phyloP scores from a whole-genome alignment of 225 moss, liverwort and hornwort species.

The Thuidium tamariscinum region DNA sequence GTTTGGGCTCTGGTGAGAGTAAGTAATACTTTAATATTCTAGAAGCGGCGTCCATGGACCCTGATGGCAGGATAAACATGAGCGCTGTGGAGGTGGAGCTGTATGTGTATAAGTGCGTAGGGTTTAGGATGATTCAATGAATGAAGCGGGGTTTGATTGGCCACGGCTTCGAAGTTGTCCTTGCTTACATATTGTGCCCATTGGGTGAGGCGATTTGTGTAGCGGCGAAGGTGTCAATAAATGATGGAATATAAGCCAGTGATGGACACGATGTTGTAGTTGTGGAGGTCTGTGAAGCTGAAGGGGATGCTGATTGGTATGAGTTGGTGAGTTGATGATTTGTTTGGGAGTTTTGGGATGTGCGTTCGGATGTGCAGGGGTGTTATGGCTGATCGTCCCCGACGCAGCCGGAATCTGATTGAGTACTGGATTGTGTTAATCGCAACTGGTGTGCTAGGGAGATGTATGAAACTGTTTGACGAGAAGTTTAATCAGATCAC shows the following conservation, averaged over 20 bases:
- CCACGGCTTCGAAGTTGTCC: background rate
- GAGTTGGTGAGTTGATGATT: no score
- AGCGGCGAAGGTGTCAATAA: slow-evolving; percentile 21
- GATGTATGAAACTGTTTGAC: background rate
- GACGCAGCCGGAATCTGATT: background rate
- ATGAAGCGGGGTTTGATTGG: background rate
- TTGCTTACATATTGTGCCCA: background rate
- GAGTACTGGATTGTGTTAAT: background rate
- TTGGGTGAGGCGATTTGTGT: slow-evolving; percentile 12
- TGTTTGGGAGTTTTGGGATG: background rate
- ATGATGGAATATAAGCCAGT: background rate
- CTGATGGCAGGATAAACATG: background rate
- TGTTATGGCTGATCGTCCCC: background rate
- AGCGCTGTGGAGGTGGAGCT: slow-evolving; percentile 10
- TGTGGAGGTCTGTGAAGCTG: background rate
- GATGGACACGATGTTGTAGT: background rate
- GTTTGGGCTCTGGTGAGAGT: background rate
- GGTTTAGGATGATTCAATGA: slow-evolving; percentile 4
- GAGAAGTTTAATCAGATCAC: background rate
- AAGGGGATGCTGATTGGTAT: background rate
- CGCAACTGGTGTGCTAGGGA: background rate
- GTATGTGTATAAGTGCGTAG: slow-evolving; percentile 17
- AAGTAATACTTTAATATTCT: background rate
- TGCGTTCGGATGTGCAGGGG: background rate
- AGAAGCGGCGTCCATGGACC: background rate